phyloP scores from a whole-genome alignment of 257 asterid species.

The Mitragyna speciosa region DNA sequence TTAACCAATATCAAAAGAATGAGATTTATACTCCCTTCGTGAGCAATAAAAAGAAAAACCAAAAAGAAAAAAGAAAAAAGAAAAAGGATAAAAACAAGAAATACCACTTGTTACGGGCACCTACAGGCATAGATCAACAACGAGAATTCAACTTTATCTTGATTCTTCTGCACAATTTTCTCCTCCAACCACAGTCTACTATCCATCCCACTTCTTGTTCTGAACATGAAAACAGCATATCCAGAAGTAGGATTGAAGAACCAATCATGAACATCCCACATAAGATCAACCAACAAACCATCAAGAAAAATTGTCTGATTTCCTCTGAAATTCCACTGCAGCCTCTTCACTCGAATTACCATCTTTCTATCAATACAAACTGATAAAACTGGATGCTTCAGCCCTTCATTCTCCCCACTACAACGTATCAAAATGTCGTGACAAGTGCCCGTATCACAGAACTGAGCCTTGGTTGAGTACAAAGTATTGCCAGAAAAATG shows the following conservation, averaged over 20 bases:
- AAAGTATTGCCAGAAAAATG: conserved; percentile 64
- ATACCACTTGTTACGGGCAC: conserved; percentile 27
- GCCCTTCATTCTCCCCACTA: conserved; percentile 58
- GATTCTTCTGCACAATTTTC: conserved; percentile 51
- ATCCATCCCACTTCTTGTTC: conserved; percentile 84
- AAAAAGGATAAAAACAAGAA: background rate
- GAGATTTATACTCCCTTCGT: conserved; percentile 1
- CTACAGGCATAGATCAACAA: conserved; percentile 74
- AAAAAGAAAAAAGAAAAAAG: background rate
- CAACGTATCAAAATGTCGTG: conserved; percentile 74
- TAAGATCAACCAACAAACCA: conserved; percentile 75
- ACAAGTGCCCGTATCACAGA: conserved; percentile 48
- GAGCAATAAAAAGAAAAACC: background rate
- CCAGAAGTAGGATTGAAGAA: conserved; percentile 52
- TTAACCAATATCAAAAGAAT: conserved; percentile 21
- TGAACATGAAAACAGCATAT: conserved; percentile 81
- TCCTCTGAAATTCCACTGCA: conserved; percentile 96
- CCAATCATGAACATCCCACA: conserved; percentile 99
- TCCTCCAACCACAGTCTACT: conserved; percentile 94
- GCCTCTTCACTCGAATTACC: conserved; percentile 75
- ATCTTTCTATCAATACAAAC: conserved; percentile 67
- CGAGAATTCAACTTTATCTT: conserved; percentile 71
- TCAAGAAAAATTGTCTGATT: conserved; percentile 82
- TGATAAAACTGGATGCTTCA: conserved; percentile 59
- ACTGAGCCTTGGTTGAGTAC: conserved; percentile 71